phyloP scores from a whole-genome alignment of 2,329 filamentous ascomycete genomes.

The Calycina marina region DNA sequence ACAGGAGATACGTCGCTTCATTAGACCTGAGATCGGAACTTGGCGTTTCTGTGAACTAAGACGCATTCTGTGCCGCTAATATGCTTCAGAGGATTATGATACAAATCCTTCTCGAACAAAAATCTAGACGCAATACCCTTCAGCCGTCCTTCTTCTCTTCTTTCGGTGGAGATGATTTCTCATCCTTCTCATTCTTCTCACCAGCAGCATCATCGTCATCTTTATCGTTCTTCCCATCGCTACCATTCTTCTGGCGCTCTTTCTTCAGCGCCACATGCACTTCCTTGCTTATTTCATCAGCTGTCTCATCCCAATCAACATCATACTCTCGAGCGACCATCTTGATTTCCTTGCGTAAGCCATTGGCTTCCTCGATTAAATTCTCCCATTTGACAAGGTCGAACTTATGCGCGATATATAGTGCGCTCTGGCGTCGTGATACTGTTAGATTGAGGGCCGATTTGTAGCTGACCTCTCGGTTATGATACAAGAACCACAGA shows the following conservation, averaged over 20 bases:
- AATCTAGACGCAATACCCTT: too few species aligned
- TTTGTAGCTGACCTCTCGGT: constrained; percentile 75
- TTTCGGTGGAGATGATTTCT: too few species aligned
- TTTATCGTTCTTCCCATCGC: constrained; percentile 24
- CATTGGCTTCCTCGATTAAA: constrained; percentile 67
- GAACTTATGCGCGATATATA: constrained; percentile 66
- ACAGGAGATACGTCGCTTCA: too few species aligned
- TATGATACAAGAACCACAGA: constrained; percentile 87
- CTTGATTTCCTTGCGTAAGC: constrained; percentile 64
- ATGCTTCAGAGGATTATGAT: too few species aligned
- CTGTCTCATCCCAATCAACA: constrained; percentile 72
- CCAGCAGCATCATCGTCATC: constrained; percentile 21
- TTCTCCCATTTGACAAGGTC: constrained; percentile 65
- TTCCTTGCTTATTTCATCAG: constrained; percentile 56
- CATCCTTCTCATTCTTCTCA: constrained; percentile 4
- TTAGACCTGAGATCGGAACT: too few species aligned
- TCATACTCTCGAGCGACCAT: constrained; percentile 75
- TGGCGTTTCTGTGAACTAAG: too few species aligned
- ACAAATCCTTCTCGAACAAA: too few species aligned
- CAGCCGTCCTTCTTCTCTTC: too few species aligned
- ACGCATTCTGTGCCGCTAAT: too few species aligned
- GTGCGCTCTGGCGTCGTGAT: constrained; percentile 55
- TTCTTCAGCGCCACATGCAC: constrained; percentile 41
- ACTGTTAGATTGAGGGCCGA: constrained; percentile 80
- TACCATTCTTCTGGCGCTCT: constrained; percentile 27